phyloP scores from a whole-genome alignment of 768 basidiomycete species.

The Dacryopinax spathularia region DNA sequence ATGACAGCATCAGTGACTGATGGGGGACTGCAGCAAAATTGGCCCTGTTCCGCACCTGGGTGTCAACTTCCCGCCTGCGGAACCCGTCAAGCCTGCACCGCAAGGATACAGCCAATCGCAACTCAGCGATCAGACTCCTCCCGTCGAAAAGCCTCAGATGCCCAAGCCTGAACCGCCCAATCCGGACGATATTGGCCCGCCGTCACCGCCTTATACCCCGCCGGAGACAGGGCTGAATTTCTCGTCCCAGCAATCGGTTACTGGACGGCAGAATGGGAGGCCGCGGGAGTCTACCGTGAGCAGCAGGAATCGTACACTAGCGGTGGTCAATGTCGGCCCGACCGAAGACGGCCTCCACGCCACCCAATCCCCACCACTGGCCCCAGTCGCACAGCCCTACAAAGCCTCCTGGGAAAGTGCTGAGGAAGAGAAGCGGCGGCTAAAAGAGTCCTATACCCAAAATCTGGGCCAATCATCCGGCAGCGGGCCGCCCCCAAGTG shows the following conservation, averaged over 20 bases:
- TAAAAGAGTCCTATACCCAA: conserved; percentile 11
- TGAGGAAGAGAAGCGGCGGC: conserved; percentile 33
- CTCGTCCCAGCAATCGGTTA: not conserved
- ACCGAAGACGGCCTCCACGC: not conserved
- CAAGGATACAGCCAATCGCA: not conserved
- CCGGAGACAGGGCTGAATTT: not conserved
- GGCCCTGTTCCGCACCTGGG: not conserved
- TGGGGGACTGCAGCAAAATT: not conserved
- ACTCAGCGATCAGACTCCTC: not conserved
- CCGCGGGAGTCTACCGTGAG: not conserved
- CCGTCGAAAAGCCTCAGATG: not conserved
- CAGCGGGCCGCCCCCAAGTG: not conserved
- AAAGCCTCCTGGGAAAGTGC: conserved; percentile 18
- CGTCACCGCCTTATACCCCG: not conserved
- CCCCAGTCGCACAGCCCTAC: conserved; percentile 10
- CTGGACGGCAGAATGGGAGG: not conserved
- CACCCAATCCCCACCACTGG: not conserved
- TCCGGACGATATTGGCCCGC: not conserved
- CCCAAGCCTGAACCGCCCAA: not conserved
- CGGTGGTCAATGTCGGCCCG: not conserved
- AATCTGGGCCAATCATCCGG: not conserved
- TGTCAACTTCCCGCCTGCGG: not conserved
- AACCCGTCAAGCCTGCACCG: not conserved
- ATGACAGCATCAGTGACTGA: no score
- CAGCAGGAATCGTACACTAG: not conserved